Base-by-base conservation (phyloP, 2,329 filamentous ascomycete species). In the Penicillium griseofulvum region DNA sequence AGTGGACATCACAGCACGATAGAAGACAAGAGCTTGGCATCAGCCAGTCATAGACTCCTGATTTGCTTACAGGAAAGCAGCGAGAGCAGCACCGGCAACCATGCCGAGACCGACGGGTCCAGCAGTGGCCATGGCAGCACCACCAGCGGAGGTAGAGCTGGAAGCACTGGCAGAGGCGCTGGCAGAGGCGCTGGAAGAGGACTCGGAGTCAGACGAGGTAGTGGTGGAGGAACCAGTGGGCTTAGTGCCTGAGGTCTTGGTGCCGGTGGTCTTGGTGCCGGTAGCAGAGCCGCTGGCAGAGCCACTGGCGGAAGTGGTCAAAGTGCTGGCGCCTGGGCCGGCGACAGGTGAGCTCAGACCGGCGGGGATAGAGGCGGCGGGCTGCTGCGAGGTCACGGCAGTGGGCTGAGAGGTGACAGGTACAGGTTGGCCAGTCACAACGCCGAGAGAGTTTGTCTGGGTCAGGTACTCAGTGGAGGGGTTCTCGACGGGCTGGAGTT, bases 381-480 rank as follows among this genome's bases (percentile, higher is more conserved):
- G 65, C 22, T 75, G 65, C 61, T 75, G 75, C 28, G 62, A 65
- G 28, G 63, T 65, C 10, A 67, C 62, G 19, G 50, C 68, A 5
- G 59, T 36, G 12, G 73, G 72, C 48, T 74, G 69, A 10, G 66
- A 65, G 39, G 74, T 74, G 28, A 68, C 63, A 14, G 64, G 64
- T 2, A 59, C 49, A 17, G 79, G 78, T 69, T 76, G 71, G 58
- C 78, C 78, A 41, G 80, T 82, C 45, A 81, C 72, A 37, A 81
- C 78, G 46, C 80, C 79, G 22, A 71, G 59, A 19, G 77, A 77
- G 71, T 81, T 77, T 58, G 79, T 81, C 70, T 75, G 54, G 24
- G 76, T 76, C 26, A 78, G 71, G 70, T 73, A 80, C 52, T 69
- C 64, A 38, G 76, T 79, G 56, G 71, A 69, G 14, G 71, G 71